Evolutionary conservation across 257 asterid species (phyloP).

Genomic region (Ehretia macrophylla): DNA sequence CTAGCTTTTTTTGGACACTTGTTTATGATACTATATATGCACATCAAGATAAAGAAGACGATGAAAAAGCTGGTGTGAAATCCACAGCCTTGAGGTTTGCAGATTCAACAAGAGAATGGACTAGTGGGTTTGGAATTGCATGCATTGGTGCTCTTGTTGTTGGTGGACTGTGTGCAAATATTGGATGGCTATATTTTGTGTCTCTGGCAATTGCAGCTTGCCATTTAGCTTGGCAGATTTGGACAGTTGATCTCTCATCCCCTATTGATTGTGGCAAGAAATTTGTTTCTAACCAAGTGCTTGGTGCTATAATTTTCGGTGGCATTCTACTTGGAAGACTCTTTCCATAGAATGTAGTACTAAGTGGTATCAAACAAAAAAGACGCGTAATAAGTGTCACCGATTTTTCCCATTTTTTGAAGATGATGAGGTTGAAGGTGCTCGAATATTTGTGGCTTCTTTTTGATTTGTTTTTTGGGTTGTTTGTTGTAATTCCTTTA

Average conservation of each 20-base stretch:
- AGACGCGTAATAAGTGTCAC: too few species aligned
- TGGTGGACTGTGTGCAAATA: background rate
- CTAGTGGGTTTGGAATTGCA: background rate
- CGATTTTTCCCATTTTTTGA: too few species aligned
- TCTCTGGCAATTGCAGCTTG: background rate
- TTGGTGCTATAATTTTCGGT: background rate
- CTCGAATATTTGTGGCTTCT: too few species aligned
- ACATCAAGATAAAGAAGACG: background rate
- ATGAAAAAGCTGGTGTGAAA: background rate
- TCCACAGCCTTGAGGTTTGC: background rate
- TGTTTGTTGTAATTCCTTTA: too few species aligned
- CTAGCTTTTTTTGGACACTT: background rate
- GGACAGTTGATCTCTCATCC: background rate
- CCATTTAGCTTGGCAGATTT: background rate
- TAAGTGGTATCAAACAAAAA: too few species aligned
- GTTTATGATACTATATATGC: background rate
- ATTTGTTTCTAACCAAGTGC: background rate
- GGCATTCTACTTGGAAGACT: background rate
- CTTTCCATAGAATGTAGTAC: background rate
- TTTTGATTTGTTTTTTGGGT: too few species aligned
- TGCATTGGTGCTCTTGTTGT: background rate
- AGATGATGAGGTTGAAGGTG: too few species aligned
- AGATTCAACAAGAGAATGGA: background rate
- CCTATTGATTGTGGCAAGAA: background rate
- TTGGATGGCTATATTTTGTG: background rate